Evolutionary conservation across 768 basidiomycete genomes (phyloP).

Genomic region (Lentinula aciculospora): DNA sequence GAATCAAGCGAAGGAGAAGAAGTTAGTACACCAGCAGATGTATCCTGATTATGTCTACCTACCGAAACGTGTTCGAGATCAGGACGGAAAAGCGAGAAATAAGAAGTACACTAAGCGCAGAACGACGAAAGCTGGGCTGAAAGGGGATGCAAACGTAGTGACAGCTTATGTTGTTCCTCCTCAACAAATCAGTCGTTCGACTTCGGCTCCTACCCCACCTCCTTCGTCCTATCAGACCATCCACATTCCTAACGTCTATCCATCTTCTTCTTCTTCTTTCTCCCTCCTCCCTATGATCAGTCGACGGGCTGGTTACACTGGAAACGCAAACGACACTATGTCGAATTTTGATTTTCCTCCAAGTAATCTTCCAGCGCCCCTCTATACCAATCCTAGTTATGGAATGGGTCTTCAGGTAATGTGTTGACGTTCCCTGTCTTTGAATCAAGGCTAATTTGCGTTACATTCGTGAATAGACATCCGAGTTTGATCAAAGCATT

Average conservation of each 20-base stretch:
- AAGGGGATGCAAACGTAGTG: neutral
- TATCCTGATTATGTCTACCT: constrained; percentile 78
- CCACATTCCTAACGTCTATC: constrained; percentile 60
- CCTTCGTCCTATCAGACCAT: constrained; percentile 53
- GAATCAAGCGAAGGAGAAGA: constrained; percentile 69
- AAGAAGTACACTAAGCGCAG: constrained; percentile 30
- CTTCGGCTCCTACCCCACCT: constrained; percentile 61
- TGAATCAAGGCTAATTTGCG: constrained; percentile 8
- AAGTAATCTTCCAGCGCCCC: constrained; percentile 25
- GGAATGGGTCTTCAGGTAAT: constrained; percentile 43
- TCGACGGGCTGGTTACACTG: constrained; percentile 49
- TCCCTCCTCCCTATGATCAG: constrained; percentile 53
- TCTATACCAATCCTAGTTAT: constrained; percentile 22
- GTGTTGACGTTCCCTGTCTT: constrained; percentile 10
- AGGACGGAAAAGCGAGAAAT: constrained; percentile 40
- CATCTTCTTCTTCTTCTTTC: constrained; percentile 57
- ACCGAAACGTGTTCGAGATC: constrained; percentile 58
- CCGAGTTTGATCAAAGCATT: constrained; percentile 46
- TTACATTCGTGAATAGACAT: constrained; percentile 27
- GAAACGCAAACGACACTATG: constrained; percentile 36
- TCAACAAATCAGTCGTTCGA: constrained; percentile 37
- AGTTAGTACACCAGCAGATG: constrained; percentile 70
- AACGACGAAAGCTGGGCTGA: constrained; percentile 25
- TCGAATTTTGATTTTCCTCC: constrained; percentile 51
- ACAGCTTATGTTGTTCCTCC: constrained; percentile 20